Conservation (phyloP, 768 basidiomycete species). For the Saitozyma sp. region DNA sequence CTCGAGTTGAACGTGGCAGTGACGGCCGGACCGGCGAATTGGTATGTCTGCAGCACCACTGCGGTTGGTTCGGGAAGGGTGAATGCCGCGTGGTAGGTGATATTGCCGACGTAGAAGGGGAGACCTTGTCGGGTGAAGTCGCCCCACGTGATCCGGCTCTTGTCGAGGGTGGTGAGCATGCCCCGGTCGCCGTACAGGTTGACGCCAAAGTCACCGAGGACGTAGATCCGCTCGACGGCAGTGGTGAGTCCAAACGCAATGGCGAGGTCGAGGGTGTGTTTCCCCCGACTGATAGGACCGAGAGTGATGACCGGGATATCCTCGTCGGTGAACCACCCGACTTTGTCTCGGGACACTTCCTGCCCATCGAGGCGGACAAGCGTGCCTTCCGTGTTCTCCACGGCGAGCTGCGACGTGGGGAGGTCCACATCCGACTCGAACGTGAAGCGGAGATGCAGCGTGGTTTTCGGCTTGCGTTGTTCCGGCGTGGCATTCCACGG, state of each 20-base stretch:
- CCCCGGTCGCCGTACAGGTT: conserved; percentile 19
- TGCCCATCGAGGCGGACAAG: conserved; percentile 22
- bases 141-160: conserved; percentile 21
- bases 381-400: conserved; percentile 21
- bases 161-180: conserved; percentile 19
- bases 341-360: conserved; percentile 6
- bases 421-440: conserved; percentile 16
- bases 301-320: conserved; percentile 26
- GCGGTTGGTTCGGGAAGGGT: background rate
- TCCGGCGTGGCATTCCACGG: conserved; percentile 26
- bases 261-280: conserved; percentile 21
- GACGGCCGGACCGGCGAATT: conserved; percentile 28
- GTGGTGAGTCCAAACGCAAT: conserved; percentile 24
- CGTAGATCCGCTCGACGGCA: conserved; percentile 30
- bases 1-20: conserved; percentile 22
- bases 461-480: conserved; percentile 16
- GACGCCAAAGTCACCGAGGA: conserved; percentile 38
- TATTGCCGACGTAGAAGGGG: conserved; percentile 40
- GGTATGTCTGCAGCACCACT: conserved; percentile 19
- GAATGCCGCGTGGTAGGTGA: conserved; percentile 29
- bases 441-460: conserved; percentile 23
- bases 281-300: conserved; percentile 14
- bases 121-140: conserved; percentile 32
- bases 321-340: conserved; percentile 40
- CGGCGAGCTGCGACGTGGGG: conserved; percentile 13